These are phyloP conservation scores for Teunomyces stri DNA, from an alignment of 805 yeast species.

Conservation along the genomic window DNA sequence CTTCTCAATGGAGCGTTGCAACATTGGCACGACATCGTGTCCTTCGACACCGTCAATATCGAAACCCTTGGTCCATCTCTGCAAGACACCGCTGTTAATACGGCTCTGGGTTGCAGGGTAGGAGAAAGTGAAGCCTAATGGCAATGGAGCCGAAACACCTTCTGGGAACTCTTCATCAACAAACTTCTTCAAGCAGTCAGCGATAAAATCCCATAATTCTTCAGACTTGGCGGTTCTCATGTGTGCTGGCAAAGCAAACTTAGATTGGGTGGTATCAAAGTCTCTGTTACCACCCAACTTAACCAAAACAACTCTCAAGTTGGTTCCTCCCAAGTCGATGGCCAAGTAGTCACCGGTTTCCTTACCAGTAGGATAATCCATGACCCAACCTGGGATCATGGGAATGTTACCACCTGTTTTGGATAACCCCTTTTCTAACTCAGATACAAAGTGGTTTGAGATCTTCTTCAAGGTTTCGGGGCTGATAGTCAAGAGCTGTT, in stretches of 20 bases:
- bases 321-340: conserved; percentile 96
- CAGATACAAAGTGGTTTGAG: conserved; percentile 72
- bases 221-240: conserved; percentile 79
- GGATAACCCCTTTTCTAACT: conserved; percentile 78
- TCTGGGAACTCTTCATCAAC: conserved; percentile 65
- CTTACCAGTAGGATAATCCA: conserved; percentile 88
- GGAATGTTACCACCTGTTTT: conserved; percentile 84
- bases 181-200: conserved; percentile 72
- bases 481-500: conserved; percentile 59
- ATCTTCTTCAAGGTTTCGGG: conserved; percentile 60
- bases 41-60: conserved; percentile 94
- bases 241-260: conserved; percentile 72
- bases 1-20: conserved; percentile 69
- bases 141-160: conserved; percentile 51
- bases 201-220: conserved; percentile 82
- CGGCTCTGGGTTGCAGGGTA: conserved; percentile 84
- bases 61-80: conserved; percentile 97
- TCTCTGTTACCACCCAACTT: conserved; percentile 77
- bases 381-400: conserved; percentile 96
- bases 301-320: conserved; percentile 88
- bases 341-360: conserved; percentile 91
- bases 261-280: conserved; percentile 84
- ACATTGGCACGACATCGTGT: conserved; percentile 87
- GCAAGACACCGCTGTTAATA: conserved; percentile 82
- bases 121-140: conserved; percentile 91